Conservation (phyloP, 1,139 yeast species). For the Kluyveromyces sp. region DNA sequence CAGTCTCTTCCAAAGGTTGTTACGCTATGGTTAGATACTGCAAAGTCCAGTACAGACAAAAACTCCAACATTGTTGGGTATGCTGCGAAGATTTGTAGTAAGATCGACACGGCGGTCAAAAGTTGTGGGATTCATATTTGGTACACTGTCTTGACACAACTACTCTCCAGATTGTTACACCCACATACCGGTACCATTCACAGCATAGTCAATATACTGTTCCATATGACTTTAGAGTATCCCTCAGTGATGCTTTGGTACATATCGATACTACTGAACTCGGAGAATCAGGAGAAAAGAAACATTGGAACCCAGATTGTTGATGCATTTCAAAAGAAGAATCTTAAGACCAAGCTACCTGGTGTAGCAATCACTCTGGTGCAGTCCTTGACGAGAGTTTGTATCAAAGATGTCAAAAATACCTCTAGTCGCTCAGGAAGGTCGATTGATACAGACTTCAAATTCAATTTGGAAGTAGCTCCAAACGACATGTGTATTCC, state of each 20-base stretch:
- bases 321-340: conserved; percentile 21
- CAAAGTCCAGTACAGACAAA: conserved; percentile 35
- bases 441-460: conserved; percentile 42
- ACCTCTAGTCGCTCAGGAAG: conserved; percentile 26
- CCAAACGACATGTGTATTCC: conserved; percentile 79
- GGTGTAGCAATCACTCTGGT: conserved; percentile 20
- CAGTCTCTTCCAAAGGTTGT: conserved; percentile 87
- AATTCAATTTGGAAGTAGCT: conserved; percentile 41
- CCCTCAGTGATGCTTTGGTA: conserved; percentile 87
- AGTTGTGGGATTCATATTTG: conserved; percentile 59
- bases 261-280: conserved; percentile 64
- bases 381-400: conserved; percentile 26
- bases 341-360: conserved; percentile 13
- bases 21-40: conserved; percentile 88
- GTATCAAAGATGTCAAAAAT: conserved; percentile 29
- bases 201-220: conserved; percentile 50
- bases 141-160: conserved; percentile 82
- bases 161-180: conserved; percentile 73
- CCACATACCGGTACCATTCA: conserved; percentile 50
- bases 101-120: conserved; percentile 42
- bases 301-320: conserved; percentile 46
- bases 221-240: conserved; percentile 52
- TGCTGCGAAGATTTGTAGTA: conserved; percentile 31
- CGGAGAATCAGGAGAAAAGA: conserved; percentile 53
- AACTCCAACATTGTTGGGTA: not conserved